These are phyloP conservation scores for Myochromella boudieri DNA, from an alignment of 768 basidiomycete species.

Conservation along the genomic window DNA sequence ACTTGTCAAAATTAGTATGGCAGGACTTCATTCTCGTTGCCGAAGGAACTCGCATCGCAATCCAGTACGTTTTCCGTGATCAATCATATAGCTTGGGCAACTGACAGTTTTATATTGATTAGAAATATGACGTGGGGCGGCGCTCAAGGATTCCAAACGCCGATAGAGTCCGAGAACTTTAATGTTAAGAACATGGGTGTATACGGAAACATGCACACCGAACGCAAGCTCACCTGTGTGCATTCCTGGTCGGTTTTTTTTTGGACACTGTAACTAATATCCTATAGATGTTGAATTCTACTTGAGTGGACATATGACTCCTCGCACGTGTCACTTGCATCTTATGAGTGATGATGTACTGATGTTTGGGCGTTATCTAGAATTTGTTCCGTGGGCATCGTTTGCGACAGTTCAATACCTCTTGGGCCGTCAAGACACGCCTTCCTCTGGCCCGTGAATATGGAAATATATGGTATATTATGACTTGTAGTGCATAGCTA, in stretches of 20 bases:
- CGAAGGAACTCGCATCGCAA: conserved; percentile 52
- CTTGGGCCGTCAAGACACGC: conserved; percentile 45
- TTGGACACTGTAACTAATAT: conserved; percentile 1
- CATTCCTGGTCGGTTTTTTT: background rate
- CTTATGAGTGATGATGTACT: background rate
- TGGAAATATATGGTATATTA: background rate
- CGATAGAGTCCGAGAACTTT: conserved; percentile 59
- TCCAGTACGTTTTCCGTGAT: conserved; percentile 37
- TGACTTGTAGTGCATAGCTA: background rate
- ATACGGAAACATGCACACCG: conserved; percentile 57
- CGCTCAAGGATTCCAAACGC: conserved; percentile 65
- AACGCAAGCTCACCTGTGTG: conserved; percentile 66
- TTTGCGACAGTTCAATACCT: conserved; percentile 41
- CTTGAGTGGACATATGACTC: conserved; percentile 61
- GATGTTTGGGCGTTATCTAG: conserved; percentile 17
- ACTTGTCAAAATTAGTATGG: background rate
- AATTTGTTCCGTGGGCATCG: conserved; percentile 52
- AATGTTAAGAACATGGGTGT: conserved; percentile 63
- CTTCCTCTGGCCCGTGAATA: conserved; percentile 27
- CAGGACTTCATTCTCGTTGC: conserved; percentile 42
- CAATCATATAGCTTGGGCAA: background rate
- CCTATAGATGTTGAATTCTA: conserved; percentile 53
- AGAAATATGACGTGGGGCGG: conserved; percentile 57
- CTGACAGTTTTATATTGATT: background rate
- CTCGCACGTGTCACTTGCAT: conserved; percentile 37